A percentile compares a stretch with the other conserved stretches of the same genome.
Evolutionary conservation across 139 green algal species (phyloP).

Genomic region (Haematococcus lacustris): DNA sequence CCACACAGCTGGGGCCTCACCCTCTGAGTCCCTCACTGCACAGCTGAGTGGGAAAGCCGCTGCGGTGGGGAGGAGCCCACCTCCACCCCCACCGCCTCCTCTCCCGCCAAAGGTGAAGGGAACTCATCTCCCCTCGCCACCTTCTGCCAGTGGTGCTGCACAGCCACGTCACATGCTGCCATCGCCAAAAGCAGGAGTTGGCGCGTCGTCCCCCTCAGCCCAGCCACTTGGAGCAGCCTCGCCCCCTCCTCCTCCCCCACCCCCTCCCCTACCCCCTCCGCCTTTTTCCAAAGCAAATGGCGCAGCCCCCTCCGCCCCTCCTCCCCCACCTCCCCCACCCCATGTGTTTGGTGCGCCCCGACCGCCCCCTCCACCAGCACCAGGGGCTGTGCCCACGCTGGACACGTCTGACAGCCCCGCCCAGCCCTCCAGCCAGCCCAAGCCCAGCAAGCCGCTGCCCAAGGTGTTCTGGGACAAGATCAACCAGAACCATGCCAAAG

Average conservation of each 20-base stretch:
- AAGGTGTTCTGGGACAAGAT: slow-evolving; percentile 43
- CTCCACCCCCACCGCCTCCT: too few relatives aligned
- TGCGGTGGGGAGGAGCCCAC: too few relatives aligned
- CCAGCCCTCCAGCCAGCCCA: background rate
- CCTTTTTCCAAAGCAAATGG: background rate
- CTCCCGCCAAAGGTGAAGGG: too few relatives aligned
- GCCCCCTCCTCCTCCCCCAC: too few relatives aligned
- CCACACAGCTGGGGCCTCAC: too few relatives aligned
- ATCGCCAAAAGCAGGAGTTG: background rate
- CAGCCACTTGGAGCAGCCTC: background rate
- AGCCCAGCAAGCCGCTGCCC: slow-evolving; percentile 17
- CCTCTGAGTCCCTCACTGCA: too few relatives aligned
- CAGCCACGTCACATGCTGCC: too few relatives aligned
- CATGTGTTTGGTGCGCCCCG: background rate
- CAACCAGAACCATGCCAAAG: slow-evolving; percentile 11
- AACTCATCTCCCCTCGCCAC: too few relatives aligned
- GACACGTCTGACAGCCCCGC: background rate
- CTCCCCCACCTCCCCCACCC: background rate
- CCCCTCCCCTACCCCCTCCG: too few relatives aligned
- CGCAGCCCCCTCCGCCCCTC: background rate
- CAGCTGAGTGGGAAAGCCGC: too few relatives aligned
- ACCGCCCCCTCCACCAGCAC: slow-evolving; percentile 10
- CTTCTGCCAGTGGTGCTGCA: too few relatives aligned
- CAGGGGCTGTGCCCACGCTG: background rate
- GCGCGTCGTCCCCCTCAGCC: background rate